Base-by-base conservation (phyloP, 2,329 filamentous ascomycete genomes). In the Kalmusia sp. region DNA sequence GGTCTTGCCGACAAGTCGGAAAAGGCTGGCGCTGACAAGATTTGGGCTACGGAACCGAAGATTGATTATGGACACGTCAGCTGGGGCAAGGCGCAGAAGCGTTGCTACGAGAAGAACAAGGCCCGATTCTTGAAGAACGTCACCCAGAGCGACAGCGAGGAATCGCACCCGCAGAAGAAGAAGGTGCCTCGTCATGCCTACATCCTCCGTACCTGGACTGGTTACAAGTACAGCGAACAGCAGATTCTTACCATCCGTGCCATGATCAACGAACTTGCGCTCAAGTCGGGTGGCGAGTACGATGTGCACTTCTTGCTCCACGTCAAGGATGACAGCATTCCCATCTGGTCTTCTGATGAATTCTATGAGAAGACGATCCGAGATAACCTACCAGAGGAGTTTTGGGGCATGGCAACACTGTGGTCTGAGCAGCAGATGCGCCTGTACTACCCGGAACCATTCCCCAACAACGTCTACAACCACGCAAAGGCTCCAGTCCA, bases 391-490 rank as follows among this genome's bases (percentile, higher is more conserved):
- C 90, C 95, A 0, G 82, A 86, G 59, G 95, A 99, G 69, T 97
- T 99, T 76, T 88, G 85, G 61, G 91, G 91, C 40, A 87, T 99
- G 69, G 90, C 90, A 17, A 96, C 91, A 0, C 82, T 98, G 6
- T 99, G 95, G 95, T 95, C 91, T 0, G 92, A 96, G 74, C 88
- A 89, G 21, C 92, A 97, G 75, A 97, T 98, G 92, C 82, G 89
- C 48, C 85, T 92, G 52, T 83, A 96, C 64, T 99, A 98, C 75
- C 90, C 95, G 47, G 91, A 90, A 43, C 87, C 96, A 22, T 88
- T 91, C 67, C 91, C 96, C 58, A 85, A 90, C 39, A 92, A 87
- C 74, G 82, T 83, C 60, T 82, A 82, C 52, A 84, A 89, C 45
- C 82, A 96, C 51, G 77, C 78, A 39, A 76, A 76, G 41, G 73